Conservation (phyloP, 148 eudicot genomes). For the Polygonum maritimum region DNA sequence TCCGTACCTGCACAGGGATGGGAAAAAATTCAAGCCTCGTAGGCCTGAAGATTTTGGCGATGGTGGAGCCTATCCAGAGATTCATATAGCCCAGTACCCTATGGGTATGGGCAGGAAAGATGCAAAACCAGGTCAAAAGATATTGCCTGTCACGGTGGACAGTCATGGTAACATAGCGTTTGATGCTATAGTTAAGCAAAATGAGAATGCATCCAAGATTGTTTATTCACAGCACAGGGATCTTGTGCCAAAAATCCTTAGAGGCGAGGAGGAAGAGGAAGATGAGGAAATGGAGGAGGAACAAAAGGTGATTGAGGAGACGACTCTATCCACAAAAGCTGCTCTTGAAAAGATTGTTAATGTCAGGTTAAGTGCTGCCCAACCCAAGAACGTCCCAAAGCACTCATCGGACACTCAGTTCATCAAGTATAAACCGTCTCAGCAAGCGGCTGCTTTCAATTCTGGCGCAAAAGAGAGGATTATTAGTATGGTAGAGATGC, state of each 20-base stretch:
- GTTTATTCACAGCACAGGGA: constrained; percentile 67
- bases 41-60: constrained; percentile 76
- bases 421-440: constrained; percentile 76
- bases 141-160: constrained; percentile 66
- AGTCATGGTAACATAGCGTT: constrained; percentile 60
- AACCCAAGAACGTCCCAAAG: constrained; percentile 68
- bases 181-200: constrained; percentile 79
- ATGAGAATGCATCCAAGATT: constrained; percentile 66
- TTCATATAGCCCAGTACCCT: constrained; percentile 64
- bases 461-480: constrained; percentile 88
- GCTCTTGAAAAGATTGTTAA: constrained; percentile 77
- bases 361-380: constrained; percentile 74
- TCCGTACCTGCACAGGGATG: constrained; percentile 37
- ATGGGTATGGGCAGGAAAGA: constrained; percentile 73
- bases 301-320: constrained; percentile 69
- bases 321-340: constrained; percentile 54
- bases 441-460: constrained; percentile 66
- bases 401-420: constrained; percentile 62
- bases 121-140: constrained; percentile 39
- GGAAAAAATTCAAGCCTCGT: constrained; percentile 45
- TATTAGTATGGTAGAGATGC: constrained; percentile 85
- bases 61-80: constrained; percentile 90
- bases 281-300: constrained; percentile 48
- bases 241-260: constrained; percentile 57
- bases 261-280: constrained; percentile 31